A percentile compares a stretch with the other conserved stretches of the same genome.
phyloP scores from a whole-genome alignment of 306 rosid genomes.

The Dryas drummondii region DNA sequence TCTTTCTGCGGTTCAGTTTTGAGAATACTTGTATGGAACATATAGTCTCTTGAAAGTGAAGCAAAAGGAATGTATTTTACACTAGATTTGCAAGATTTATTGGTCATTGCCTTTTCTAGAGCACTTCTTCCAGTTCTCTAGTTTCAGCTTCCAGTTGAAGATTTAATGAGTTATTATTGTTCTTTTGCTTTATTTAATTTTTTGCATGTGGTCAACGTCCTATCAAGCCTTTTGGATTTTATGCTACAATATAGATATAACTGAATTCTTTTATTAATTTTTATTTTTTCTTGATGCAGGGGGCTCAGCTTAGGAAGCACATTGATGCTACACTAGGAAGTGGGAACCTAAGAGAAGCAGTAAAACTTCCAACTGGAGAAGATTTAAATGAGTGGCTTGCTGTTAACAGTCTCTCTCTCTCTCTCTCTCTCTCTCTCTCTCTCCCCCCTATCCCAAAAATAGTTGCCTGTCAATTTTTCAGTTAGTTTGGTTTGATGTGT shows the following conservation, averaged over 20 bases:
- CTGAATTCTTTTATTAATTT: slow-evolving; percentile 6
- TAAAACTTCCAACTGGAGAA: slow-evolving; percentile 98
- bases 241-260: not conserved
- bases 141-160: slow-evolving; percentile 2
- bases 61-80: not conserved
- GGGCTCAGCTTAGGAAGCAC: slow-evolving; percentile 96
- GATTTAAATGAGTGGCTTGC: slow-evolving; percentile 99
- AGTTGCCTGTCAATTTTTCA: not conserved
- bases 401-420: slow-evolving; percentile 71
- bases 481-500: not conserved
- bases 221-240: not conserved
- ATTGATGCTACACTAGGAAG: slow-evolving; percentile 98
- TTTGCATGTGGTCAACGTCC: no score
- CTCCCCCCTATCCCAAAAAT: not conserved
- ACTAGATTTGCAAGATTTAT: not conserved
- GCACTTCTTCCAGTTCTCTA: not conserved
- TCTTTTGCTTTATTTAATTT: no score
- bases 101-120: not conserved
- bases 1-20: not conserved
- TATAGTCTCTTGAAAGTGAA: not conserved
- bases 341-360: slow-evolving; percentile 99
- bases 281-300: slow-evolving; percentile 51
- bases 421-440: slow-evolving; percentile 20
- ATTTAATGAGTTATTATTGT: not conserved
- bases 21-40: not conserved